phyloP scores from a whole-genome alignment of 1,139 yeast genomes.

The Yamadazyma mexicana region DNA sequence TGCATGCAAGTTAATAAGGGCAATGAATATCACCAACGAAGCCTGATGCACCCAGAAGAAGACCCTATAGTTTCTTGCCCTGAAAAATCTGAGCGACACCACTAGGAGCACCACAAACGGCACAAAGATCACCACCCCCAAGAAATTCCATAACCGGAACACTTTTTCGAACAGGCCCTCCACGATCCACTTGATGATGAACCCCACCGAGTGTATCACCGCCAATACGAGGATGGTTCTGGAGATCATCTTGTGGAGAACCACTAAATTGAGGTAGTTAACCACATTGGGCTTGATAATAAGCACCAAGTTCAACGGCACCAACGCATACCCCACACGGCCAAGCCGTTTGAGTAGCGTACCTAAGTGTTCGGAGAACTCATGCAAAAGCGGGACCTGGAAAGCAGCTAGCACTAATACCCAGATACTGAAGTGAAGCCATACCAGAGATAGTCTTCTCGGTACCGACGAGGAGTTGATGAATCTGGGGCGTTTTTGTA shows the following conservation, averaged over 20 bases:
- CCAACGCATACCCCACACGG: slow-evolving; percentile 61
- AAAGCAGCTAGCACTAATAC: slow-evolving; percentile 20
- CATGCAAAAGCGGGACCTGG: slow-evolving; percentile 22
- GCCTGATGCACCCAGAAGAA: slow-evolving; percentile 39
- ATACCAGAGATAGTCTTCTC: slow-evolving; percentile 3
- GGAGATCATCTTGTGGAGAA: slow-evolving; percentile 80
- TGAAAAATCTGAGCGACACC: slow-evolving; percentile 48
- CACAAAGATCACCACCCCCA: slow-evolving; percentile 58
- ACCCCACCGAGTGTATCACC: slow-evolving; percentile 60
- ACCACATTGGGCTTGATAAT: slow-evolving; percentile 52
- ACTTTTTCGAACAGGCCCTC: slow-evolving; percentile 39
- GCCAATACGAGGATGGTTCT: slow-evolving; percentile 58
- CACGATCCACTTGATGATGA: slow-evolving; percentile 45
- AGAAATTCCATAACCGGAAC: slow-evolving; percentile 48
- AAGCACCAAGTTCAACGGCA: slow-evolving; percentile 65
- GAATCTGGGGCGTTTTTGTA: neutral
- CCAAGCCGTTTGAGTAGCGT: slow-evolving; percentile 45
- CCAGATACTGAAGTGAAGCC: slow-evolving; percentile 31
- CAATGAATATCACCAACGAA: slow-evolving; percentile 29
- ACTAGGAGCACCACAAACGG: slow-evolving; percentile 46
- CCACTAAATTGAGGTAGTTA: slow-evolving; percentile 56
- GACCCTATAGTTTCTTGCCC: slow-evolving; percentile 25
- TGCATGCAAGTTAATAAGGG: slow-evolving; percentile 39
- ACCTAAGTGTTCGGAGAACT: slow-evolving; percentile 21
- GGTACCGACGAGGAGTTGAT: neutral